A percentile compares a stretch with the other conserved stretches of the same genome.
phyloP scores from a whole-genome alignment of 306 rosid genomes.

The Oemleria cerasiformis region DNA sequence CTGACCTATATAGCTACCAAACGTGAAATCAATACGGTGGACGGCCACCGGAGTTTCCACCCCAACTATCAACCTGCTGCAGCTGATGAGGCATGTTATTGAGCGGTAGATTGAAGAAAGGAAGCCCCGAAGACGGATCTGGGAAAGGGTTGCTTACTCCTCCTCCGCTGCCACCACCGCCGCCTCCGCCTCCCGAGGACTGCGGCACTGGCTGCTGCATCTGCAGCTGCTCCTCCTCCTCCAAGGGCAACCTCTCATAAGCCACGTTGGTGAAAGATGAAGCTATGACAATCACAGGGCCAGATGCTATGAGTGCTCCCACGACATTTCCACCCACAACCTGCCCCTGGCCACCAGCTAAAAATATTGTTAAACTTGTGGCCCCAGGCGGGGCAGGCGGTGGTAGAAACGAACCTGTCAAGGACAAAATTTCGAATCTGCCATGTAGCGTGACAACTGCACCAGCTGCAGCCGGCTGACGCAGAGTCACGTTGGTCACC shows the following conservation, averaged over 20 bases:
- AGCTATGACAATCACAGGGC: constrained; percentile 82
- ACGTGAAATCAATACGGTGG: constrained; percentile 40
- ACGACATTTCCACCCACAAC: constrained; percentile 90
- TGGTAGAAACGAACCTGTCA: constrained; percentile 77
- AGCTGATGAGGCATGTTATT: constrained; percentile 63
- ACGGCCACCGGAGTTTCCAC: constrained; percentile 65
- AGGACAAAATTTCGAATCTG: constrained; percentile 71
- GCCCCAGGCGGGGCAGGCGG: constrained; percentile 97
- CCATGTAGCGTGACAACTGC: constrained; percentile 60
- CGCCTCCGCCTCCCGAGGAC: constrained; percentile 35
- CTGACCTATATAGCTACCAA: constrained; percentile 21
- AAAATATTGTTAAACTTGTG: constrained; percentile 65
- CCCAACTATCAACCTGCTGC: constrained; percentile 67
- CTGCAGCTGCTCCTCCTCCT: constrained; percentile 58
- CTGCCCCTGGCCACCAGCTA: constrained; percentile 92
- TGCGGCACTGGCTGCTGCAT: constrained; percentile 50
- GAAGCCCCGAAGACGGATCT: constrained; percentile 69
- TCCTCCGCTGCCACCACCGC: constrained; percentile 10
- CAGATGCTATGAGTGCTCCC: constrained; percentile 78
- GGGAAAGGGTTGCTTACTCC: constrained; percentile 52
- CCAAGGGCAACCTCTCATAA: constrained; percentile 84
- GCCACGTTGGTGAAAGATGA: constrained; percentile 92
- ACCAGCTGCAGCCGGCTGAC: constrained; percentile 63
- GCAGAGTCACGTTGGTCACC: constrained; percentile 68
- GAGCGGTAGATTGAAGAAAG: constrained; percentile 77